Percentiles rank a stretch among this genome's conserved stretches.
phyloP scores from a whole-genome alignment of 352 stramenopile genomes.

The Phytophthora brassicae region DNA sequence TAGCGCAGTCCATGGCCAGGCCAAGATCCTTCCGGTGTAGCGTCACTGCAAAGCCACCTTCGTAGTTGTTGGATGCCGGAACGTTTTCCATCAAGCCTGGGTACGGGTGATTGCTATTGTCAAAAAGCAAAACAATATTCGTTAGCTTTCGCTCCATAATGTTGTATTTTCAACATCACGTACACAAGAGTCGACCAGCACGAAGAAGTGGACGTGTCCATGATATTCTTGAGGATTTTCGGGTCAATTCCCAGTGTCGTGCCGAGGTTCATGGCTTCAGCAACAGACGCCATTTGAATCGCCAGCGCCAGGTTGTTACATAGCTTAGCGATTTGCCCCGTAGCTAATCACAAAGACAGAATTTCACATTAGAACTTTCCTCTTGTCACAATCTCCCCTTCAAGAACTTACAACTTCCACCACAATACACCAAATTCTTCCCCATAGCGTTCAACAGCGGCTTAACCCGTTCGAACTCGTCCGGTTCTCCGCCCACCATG shows the following conservation, averaged over 20 bases:
- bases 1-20: constrained; percentile 91
- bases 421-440: constrained; percentile 93
- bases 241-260: constrained; percentile 94
- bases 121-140: background rate
- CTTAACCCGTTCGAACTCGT: constrained; percentile 74
- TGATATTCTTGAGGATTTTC: constrained; percentile 91
- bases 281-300: constrained; percentile 96
- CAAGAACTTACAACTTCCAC: constrained; percentile 73
- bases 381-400: background rate
- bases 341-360: background rate
- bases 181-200: constrained; percentile 97
- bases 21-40: constrained; percentile 95
- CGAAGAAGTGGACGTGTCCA: constrained; percentile 96
- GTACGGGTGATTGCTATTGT: constrained; percentile 91
- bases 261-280: constrained; percentile 96
- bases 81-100: constrained; percentile 91
- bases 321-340: constrained; percentile 86
- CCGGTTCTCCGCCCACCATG: constrained; percentile 90
- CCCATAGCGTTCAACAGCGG: constrained; percentile 92
- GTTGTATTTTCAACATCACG: constrained; percentile 27
- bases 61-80: constrained; percentile 86
- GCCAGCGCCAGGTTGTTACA: constrained; percentile 98
- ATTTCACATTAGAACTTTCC: background rate
- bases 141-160: background rate
- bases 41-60: constrained; percentile 88